Evolutionary conservation across 495 filamentous ascomycete species (phyloP), one percentile per base, ranked within the genome.

Genomic region (Aspergillus bertholletiae): DNA sequence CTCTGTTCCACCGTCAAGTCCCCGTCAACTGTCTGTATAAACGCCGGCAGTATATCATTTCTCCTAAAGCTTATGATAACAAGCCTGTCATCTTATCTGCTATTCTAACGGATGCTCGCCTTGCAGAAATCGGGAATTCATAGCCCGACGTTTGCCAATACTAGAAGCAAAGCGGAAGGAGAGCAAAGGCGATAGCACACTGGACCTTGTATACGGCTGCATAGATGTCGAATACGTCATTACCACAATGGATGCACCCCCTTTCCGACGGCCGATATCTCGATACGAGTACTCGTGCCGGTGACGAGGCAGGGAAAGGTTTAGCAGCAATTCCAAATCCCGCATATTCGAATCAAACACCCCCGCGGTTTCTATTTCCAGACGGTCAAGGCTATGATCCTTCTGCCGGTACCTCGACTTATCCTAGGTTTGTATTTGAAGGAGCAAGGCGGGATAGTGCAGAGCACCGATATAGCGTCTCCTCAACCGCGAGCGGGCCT

Each of bases 381-480:
- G 49, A 47, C n/a, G 49, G 53, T 32, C 50, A 61, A 30, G 55
- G 35, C 22, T 66, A 63, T 47, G 61, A 63, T 49, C 61, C 54
- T 5, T 64, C 64, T 26, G 43, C 51, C 7, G 11, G 47, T 6
- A 46, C 49, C 34, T 53, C 55, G 22, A 54, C 54, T 12, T 59
- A 52, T 27, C 54, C 59, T 26, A 54, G 59, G 34, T 24, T 66
- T 37, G 51, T 66, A 1, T 39, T 63, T 1, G 49, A 64, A 21
- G 61, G 56, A 8, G 51, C 49, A 35, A 20, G 48, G 1, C 50
- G 58, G 18, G 60, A 63, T 21, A 56, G 28, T 32, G 35, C 56
- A 30, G 66, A 71, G 24, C 60, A 58, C 6, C 63, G 62, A 48
- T 64, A 68, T 58, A 59, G 46, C 35, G 41, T 65, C n/a, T 57